A percentile compares a stretch with the other conserved stretches of the same genome.
Conservation (phyloP, 2,329 filamentous ascomycete species). For the Colletotrichum spinosum region DNA sequence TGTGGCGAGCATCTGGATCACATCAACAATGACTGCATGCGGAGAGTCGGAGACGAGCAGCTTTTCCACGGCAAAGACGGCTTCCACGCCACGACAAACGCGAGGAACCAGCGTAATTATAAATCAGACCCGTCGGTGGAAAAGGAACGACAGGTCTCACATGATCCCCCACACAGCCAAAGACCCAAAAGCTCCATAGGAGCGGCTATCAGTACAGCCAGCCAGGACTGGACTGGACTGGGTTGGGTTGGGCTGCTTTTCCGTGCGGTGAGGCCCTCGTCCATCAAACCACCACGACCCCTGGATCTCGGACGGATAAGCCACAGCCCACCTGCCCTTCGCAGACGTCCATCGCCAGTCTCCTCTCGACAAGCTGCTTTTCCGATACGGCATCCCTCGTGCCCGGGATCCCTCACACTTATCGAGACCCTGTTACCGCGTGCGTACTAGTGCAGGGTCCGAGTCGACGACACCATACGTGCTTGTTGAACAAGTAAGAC, state of each 20-base stretch:
- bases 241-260: too few species aligned
- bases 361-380: conserved; percentile 10
- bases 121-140: conserved; percentile 15
- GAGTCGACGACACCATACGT: conserved; percentile 5
- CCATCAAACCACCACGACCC: too few species aligned
- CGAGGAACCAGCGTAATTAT: conserved; percentile 23
- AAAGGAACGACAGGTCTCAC: conserved; percentile 3
- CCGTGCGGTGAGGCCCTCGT: too few species aligned
- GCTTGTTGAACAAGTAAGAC: neutral
- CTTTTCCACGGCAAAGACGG: conserved; percentile 31
- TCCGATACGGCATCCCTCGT: conserved; percentile 12
- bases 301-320: conserved; percentile 2
- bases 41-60: neutral
- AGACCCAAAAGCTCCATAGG: too few species aligned
- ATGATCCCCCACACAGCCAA: conserved; percentile 5
- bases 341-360: neutral
- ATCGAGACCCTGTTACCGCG: conserved; percentile 2
- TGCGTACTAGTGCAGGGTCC: conserved; percentile 29
- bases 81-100: conserved; percentile 1
- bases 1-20: too few species aligned
- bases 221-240: neutral
- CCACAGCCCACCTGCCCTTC: conserved; percentile 9
- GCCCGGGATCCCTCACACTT: neutral
- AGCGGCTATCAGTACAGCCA: conserved; percentile 4
- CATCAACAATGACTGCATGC: neutral